Evolutionary conservation across 805 yeast species (phyloP).

Genomic region (Wilhelminamyces savonicus): DNA sequence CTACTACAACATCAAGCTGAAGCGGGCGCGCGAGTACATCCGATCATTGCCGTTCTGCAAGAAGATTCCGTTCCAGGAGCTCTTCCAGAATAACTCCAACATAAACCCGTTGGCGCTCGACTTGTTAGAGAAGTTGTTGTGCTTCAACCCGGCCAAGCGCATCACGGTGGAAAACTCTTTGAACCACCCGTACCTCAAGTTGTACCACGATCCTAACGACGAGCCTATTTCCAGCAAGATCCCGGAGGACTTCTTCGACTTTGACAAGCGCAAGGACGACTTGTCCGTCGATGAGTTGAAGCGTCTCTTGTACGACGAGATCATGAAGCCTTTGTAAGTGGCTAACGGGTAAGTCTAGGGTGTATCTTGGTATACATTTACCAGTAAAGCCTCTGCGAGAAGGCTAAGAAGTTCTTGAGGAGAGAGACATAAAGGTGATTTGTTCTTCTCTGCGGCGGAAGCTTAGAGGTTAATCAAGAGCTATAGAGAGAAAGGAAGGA

Average conservation of each 20-base stretch:
- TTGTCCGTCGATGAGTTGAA: slow-evolving; percentile 73
- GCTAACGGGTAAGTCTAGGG: neutral
- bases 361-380: neutral
- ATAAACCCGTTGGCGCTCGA: slow-evolving; percentile 46
- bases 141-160: slow-evolving; percentile 65
- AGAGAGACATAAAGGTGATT: no score
- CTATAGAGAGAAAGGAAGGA: no score
- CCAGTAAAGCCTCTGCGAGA: no score
- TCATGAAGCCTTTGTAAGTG: slow-evolving; percentile 51
- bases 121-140: slow-evolving; percentile 57
- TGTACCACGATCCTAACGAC: slow-evolving; percentile 93
- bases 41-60: slow-evolving; percentile 64
- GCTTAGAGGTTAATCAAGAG: no score
- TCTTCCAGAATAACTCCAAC: slow-evolving; percentile 6
- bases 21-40: slow-evolving; percentile 85
- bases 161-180: slow-evolving; percentile 73
- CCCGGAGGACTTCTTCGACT: slow-evolving; percentile 82
- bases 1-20: slow-evolving; percentile 65
- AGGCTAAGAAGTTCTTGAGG: no score
- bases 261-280: slow-evolving; percentile 78
- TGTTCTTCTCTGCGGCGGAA: no score
- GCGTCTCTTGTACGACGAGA: slow-evolving; percentile 71
- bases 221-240: slow-evolving; percentile 84
- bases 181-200: slow-evolving; percentile 75
- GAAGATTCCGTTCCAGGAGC: slow-evolving; percentile 43